Evolutionary conservation across 345 rosid genomes (phyloP).

Genomic region (Salix dunnii): DNA sequence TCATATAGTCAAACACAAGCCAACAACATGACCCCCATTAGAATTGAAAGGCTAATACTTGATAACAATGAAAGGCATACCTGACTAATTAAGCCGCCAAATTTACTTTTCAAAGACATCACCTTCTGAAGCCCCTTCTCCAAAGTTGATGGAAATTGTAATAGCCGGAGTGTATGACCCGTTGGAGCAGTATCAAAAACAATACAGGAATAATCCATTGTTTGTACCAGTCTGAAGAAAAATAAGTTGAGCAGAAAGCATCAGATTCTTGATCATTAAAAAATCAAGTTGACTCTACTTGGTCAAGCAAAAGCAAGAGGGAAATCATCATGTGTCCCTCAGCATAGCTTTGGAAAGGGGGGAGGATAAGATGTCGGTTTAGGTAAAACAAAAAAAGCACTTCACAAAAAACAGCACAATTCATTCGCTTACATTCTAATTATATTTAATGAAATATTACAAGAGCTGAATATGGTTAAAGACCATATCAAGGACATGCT

Average conservation of each 20-base stretch:
- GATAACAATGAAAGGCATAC: constrained; percentile 28
- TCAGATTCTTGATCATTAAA: not conserved
- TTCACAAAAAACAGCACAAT: not conserved
- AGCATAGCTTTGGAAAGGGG: not conserved
- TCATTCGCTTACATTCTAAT: not conserved
- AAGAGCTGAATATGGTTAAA: not conserved
- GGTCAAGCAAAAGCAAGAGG: not conserved
- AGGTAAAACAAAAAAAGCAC: not conserved
- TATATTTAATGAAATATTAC: not conserved
- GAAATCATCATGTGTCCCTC: not conserved
- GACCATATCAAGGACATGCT: not conserved
- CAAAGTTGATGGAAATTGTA: constrained; percentile 90
- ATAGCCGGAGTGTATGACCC: constrained; percentile 89
- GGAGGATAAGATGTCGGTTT: not conserved
- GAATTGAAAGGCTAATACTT: not conserved
- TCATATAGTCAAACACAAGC: not conserved
- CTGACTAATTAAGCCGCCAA: constrained; percentile 93
- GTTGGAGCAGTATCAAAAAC: constrained; percentile 99
- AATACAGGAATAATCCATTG: constrained; percentile 93
- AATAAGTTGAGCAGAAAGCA: constrained; percentile 5
- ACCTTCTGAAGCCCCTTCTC: constrained; percentile 92
- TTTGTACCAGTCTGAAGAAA: constrained; percentile 80
- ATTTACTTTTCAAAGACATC: constrained; percentile 84
- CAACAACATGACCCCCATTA: not conserved
- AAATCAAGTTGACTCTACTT: not conserved